phyloP scores from a whole-genome alignment of 495 filamentous ascomycete species.

The Daldinia loculata region DNA sequence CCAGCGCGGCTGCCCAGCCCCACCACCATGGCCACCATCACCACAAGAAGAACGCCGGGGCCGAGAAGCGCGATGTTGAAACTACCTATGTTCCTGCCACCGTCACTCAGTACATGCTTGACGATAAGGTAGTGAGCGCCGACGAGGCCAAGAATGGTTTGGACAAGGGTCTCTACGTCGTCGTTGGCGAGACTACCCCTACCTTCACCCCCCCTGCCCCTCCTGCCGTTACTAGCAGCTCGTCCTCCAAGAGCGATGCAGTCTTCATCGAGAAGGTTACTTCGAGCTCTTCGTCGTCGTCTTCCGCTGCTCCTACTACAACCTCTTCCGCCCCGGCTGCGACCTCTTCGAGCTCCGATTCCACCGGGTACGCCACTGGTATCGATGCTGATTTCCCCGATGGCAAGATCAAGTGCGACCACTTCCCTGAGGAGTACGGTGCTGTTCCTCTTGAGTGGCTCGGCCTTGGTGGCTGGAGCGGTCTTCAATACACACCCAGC shows the following conservation, averaged over 20 bases:
- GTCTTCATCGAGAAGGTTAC: constrained; percentile 46
- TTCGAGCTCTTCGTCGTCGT: constrained; percentile 36
- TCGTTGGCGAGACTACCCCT: constrained; percentile 59
- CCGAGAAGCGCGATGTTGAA: constrained; percentile 56
- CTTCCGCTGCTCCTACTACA: constrained; percentile 26
- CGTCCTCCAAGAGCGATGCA: constrained; percentile 43
- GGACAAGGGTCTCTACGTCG: constrained; percentile 60
- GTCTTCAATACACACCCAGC: constrained; percentile 69
- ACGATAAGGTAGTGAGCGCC: constrained; percentile 61
- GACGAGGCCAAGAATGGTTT: constrained; percentile 70
- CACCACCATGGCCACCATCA: constrained; percentile 58
- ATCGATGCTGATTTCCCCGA: constrained; percentile 78
- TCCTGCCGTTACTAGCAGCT: constrained; percentile 42
- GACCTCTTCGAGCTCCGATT: constrained; percentile 30
- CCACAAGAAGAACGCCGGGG: constrained; percentile 48
- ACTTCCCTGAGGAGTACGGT: constrained; percentile 86
- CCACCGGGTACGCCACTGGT: constrained; percentile 56
- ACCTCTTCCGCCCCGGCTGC: constrained; percentile 37
- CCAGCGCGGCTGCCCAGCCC: constrained; percentile 55
- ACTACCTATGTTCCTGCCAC: constrained; percentile 58
- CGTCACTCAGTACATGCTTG: constrained; percentile 67
- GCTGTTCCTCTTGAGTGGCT: constrained; percentile 75
- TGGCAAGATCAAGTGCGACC: constrained; percentile 72
- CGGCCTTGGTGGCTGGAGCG: constrained; percentile 77
- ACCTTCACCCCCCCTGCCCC: constrained; percentile 52